Evolutionary conservation across 106 monocot species (phyloP).

Genomic region (Triglochin maritima): DNA sequence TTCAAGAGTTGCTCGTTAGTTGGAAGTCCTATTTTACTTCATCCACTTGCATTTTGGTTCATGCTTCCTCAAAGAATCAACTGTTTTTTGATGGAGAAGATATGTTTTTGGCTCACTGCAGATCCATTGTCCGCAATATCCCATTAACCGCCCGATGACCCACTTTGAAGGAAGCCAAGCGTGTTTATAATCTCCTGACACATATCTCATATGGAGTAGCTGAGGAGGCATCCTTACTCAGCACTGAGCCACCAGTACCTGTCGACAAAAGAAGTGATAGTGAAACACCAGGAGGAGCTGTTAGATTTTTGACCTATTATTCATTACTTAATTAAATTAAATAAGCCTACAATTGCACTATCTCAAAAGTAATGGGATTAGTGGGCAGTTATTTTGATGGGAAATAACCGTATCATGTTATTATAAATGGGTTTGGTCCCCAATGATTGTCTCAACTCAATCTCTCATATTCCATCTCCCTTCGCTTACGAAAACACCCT

Average conservation of each 20-base stretch:
- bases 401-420: no score
- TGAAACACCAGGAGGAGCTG: constrained; percentile 11
- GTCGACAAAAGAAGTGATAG: constrained; percentile 7
- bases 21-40: constrained; percentile 73
- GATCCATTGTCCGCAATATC: constrained; percentile 37
- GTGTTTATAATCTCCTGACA: constrained; percentile 51
- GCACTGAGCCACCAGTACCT: constrained; percentile 5
- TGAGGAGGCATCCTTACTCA: constrained; percentile 2
- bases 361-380: no score
- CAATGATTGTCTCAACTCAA: no score
- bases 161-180: constrained; percentile 80
- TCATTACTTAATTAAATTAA: no score
- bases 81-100: constrained; percentile 69
- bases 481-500: no score
- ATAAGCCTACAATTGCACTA: no score
- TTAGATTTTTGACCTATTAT: no score
- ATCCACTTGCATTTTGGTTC: constrained; percentile 37
- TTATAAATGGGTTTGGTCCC: no score
- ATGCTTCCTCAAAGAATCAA: constrained; percentile 71
- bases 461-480: no score
- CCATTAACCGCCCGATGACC: constrained; percentile 72
- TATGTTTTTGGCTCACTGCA: constrained; percentile 12
- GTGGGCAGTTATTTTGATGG: no score
- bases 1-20: constrained; percentile 67
- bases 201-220: constrained; percentile 28